Conservation (phyloP, 305 asterid genomes). For the Fraxinus albicans region DNA sequence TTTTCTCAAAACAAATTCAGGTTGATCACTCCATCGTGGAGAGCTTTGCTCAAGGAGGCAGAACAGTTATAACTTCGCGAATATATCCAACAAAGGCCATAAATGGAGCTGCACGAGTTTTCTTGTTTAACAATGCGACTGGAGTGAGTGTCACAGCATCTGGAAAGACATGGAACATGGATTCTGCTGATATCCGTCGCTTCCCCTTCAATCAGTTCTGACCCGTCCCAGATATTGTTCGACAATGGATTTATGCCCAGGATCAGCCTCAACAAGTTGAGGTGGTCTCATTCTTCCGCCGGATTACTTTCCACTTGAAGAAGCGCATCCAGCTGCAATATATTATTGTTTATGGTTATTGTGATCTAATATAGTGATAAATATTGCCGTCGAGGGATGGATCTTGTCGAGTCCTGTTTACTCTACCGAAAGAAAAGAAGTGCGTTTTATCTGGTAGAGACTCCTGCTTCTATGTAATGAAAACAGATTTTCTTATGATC, state of each 20-base stretch:
- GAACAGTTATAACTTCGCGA: conserved; percentile 75
- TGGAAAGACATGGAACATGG: conserved; percentile 72
- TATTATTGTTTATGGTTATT: not conserved
- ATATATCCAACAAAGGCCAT: conserved; percentile 81
- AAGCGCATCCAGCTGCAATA: not conserved
- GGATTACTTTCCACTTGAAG: not conserved
- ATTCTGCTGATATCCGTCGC: conserved; percentile 55
- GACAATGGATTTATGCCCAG: too few relatives aligned
- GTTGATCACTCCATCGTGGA: conserved; percentile 86
- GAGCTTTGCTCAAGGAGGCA: conserved; percentile 48
- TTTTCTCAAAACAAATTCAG: conserved; percentile 23
- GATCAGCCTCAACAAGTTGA: not conserved
- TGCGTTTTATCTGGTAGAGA: too few relatives aligned
- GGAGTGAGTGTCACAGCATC: conserved; percentile 60
- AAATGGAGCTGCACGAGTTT: conserved; percentile 52
- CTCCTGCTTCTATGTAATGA: too few relatives aligned
- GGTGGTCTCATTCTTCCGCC: not conserved
- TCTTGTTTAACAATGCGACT: conserved; percentile 87
- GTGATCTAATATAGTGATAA: too few relatives aligned
- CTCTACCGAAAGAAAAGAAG: too few relatives aligned
- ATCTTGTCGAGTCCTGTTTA: too few relatives aligned
- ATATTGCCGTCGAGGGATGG: too few relatives aligned
- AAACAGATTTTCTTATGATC: too few relatives aligned
- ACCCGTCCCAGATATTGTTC: not conserved
- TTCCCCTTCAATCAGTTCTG: conserved; percentile 42